Percentiles rank a stretch among this genome's conserved stretches.
phyloP scores from a whole-genome alignment of 1,284 basidiomycete species.

The Tilletiopsis washingtonensis region DNA sequence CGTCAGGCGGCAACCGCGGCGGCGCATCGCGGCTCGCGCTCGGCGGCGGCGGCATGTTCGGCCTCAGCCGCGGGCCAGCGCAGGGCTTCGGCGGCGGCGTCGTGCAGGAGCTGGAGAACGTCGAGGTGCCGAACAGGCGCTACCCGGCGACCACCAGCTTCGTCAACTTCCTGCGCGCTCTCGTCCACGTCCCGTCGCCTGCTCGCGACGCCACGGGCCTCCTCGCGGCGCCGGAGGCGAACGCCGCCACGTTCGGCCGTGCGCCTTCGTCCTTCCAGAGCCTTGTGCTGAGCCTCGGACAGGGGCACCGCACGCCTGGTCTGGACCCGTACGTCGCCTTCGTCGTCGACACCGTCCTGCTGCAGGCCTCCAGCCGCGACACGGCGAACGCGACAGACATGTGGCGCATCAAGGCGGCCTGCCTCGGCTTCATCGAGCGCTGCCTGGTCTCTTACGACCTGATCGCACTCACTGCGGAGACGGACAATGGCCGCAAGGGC shows the following conservation, averaged over 20 bases:
- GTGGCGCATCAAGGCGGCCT: slow-evolving; percentile 78
- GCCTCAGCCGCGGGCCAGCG: neutral
- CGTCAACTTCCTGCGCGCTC: slow-evolving; percentile 68
- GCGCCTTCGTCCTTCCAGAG: slow-evolving; percentile 11
- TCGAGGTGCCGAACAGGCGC: slow-evolving; percentile 67
- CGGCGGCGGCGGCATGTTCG: slow-evolving; percentile 5
- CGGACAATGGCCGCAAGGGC: slow-evolving; percentile 12
- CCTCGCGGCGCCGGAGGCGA: neutral
- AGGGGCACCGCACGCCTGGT: slow-evolving; percentile 5
- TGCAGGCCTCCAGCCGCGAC: slow-evolving; percentile 56
- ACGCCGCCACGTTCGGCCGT: neutral
- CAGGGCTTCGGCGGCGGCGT: slow-evolving; percentile 15
- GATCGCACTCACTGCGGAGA: slow-evolving; percentile 36
- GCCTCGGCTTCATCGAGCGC: slow-evolving; percentile 75
- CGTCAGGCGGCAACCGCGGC: neutral
- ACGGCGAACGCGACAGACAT: slow-evolving; percentile 67
- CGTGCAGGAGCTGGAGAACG: slow-evolving; percentile 65
- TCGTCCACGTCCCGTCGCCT: slow-evolving; percentile 45
- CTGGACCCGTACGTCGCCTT: slow-evolving; percentile 73
- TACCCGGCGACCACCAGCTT: slow-evolving; percentile 86
- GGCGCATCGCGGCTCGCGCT: no score
- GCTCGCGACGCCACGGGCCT: neutral
- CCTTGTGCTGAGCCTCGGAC: slow-evolving; percentile 6
- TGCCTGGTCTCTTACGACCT: slow-evolving; percentile 73
- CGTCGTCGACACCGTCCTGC: slow-evolving; percentile 79